Evolutionary conservation across 2,329 filamentous ascomycete genomes (phyloP).

Genomic region (Trichoderma arundinaceum): DNA sequence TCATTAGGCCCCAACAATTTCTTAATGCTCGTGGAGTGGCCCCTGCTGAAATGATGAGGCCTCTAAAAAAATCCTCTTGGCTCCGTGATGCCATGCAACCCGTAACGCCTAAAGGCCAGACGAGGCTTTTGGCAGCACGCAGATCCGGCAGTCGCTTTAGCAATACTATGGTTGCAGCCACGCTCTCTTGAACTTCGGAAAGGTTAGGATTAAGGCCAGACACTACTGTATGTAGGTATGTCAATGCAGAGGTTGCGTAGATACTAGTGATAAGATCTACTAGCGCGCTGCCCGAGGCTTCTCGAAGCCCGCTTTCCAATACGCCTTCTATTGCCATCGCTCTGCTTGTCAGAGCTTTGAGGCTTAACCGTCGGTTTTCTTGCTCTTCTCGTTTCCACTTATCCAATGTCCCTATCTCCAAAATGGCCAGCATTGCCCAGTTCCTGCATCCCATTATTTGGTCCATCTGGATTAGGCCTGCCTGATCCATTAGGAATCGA

Average conservation of each 20-base stretch:
- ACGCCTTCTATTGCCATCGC: background rate
- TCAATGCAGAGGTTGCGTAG: background rate
- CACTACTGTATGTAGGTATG: background rate
- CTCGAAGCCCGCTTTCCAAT: background rate
- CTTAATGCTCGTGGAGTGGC: background rate
- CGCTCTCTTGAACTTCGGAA: background rate
- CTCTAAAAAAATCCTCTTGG: background rate
- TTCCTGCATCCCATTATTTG: background rate
- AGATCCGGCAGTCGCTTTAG: background rate
- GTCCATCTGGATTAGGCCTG: background rate
- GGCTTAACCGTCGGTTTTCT: background rate
- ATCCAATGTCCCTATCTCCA: background rate
- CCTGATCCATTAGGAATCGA: background rate
- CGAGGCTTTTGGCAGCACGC: background rate
- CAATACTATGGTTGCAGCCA: background rate
- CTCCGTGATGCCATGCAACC: background rate
- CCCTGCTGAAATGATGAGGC: background rate
- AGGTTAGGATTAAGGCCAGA: background rate
- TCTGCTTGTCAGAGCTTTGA: background rate
- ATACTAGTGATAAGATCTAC: background rate
- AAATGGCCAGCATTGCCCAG: constrained; percentile 1
- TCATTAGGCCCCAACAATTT: background rate
- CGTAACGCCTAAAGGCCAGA: background rate
- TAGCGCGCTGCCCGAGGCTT: background rate
- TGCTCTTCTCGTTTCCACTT: background rate